These are phyloP conservation scores for Leonotis leonurus DNA, from an alignment of 257 asterid genomes.

Conservation along the genomic window DNA sequence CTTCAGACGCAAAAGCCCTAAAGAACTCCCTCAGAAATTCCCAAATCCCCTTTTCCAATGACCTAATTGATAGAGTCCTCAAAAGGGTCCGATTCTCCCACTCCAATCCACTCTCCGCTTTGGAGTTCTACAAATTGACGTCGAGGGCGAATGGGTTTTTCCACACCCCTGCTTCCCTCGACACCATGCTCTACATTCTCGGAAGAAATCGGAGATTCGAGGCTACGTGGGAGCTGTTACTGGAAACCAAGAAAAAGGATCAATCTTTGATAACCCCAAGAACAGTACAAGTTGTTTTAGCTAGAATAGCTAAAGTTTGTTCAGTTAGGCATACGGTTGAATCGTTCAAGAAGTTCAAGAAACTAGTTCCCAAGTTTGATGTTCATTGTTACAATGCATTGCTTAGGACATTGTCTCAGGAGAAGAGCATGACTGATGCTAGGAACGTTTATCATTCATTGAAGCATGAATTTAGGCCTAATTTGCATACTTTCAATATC, in stretches of 20 bases:
- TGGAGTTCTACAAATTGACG: conserved; percentile 54
- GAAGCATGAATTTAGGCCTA: conserved; percentile 72
- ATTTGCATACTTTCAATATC: conserved; percentile 70
- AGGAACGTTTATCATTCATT: conserved; percentile 64
- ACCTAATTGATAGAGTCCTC: conserved; percentile 58
- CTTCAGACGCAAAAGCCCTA: conserved; percentile 46
- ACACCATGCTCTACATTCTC: conserved; percentile 65
- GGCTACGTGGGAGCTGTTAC: conserved; percentile 58
- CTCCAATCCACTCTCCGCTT: conserved; percentile 63
- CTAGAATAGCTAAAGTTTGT: conserved; percentile 77
- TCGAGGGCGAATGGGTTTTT: too few species aligned
- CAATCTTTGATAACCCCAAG: conserved; percentile 60
- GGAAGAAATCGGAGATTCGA: conserved; percentile 71
- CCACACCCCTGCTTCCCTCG: conserved; percentile 62
- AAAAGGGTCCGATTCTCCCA: conserved; percentile 86
- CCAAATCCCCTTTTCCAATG: conserved; percentile 49
- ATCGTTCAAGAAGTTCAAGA: conserved; percentile 53
- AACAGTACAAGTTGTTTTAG: conserved; percentile 76
- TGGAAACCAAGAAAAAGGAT: conserved; percentile 56
- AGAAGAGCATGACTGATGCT: conserved; percentile 87
- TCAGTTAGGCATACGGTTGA: conserved; percentile 78
- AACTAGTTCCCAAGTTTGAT: conserved; percentile 53
- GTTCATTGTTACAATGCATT: conserved; percentile 60
- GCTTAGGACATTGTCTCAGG: conserved; percentile 78
- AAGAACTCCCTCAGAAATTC: conserved; percentile 42